These are phyloP conservation scores for Carex kokanica DNA, from an alignment of 176 grass and related monocot species.

Conservation along the genomic window DNA sequence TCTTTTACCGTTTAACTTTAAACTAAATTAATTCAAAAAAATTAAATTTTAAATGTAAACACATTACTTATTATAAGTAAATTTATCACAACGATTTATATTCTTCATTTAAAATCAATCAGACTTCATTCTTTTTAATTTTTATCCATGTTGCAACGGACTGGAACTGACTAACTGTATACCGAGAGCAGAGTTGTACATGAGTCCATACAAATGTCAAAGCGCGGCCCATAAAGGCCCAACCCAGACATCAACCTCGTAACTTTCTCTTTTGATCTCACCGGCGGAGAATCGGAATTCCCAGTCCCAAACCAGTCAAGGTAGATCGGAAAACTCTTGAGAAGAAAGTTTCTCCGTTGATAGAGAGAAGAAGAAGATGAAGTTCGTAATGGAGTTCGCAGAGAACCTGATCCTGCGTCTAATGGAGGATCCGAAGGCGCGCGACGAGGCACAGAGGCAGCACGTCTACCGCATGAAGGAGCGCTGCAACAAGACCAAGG, in stretches of 20 bases:
- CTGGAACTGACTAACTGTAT: too few relatives aligned
- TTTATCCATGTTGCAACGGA: too few relatives aligned
- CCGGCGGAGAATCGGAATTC: neutral
- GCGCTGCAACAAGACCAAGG: constrained; percentile 77
- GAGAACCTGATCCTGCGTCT: constrained; percentile 91
- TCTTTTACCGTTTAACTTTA: too few relatives aligned
- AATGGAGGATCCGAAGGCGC: constrained; percentile 76
- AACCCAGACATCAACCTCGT: neutral
- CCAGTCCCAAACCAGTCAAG: neutral
- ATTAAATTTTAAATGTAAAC: too few relatives aligned
- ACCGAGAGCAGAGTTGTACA: too few relatives aligned
- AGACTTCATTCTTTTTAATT: too few relatives aligned
- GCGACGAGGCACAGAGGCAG: constrained; percentile 76
- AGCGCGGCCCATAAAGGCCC: neutral
- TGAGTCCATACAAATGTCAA: too few relatives aligned
- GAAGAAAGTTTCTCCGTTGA: neutral
- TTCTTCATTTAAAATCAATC: too few relatives aligned
- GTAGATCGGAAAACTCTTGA: neutral
- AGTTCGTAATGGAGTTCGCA: constrained; percentile 95
- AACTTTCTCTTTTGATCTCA: neutral
- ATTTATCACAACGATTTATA: too few relatives aligned
- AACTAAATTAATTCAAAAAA: too few relatives aligned
- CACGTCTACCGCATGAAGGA: constrained; percentile 80
- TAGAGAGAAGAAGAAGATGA: constrained; percentile 35
- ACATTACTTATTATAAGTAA: too few relatives aligned